Percentiles rank a stretch among this genome's conserved stretches.
These are phyloP conservation scores for Teunomyces barrocoloradensis DNA, from an alignment of 805 yeast genomes.

Conservation along the genomic window DNA sequence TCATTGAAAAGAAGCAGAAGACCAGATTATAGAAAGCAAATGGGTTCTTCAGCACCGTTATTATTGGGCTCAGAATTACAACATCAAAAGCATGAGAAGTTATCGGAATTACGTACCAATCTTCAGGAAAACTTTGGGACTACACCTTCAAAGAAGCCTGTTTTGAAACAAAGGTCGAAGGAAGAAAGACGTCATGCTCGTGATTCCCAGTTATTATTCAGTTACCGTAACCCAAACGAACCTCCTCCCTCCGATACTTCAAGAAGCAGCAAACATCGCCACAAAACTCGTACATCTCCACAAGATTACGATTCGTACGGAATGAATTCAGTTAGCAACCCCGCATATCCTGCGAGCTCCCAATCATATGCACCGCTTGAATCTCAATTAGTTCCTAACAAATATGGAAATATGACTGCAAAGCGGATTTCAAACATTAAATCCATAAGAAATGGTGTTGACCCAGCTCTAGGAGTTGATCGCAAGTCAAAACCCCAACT, in stretches of 20 bases:
- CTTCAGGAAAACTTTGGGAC: constrained; percentile 11
- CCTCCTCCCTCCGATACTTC: constrained; percentile 2
- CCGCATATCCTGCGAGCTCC: not conserved
- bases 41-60: constrained; percentile 7
- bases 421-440: constrained; percentile 8
- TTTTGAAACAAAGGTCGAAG: constrained; percentile 4
- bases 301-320: not conserved
- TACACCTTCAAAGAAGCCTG: not conserved
- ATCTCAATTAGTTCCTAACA: constrained; percentile 6
- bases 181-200: constrained; percentile 17
- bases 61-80: constrained; percentile 25
- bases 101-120: constrained; percentile 23
- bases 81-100: constrained; percentile 20
- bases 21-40: constrained; percentile 36
- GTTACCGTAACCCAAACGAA: constrained; percentile 28
- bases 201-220: constrained; percentile 35
- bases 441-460: constrained; percentile 7
- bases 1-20: constrained; percentile 39
- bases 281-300: not conserved
- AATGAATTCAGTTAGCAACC: not conserved
- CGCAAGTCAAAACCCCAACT: constrained; percentile 8
- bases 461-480: not conserved
- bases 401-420: constrained; percentile 7
- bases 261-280: not conserved
- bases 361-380: constrained; percentile 8